Evolutionary conservation across 257 asterid species (phyloP), one percentile per base, ranked within the genome.

Genomic region (Oldenlandia corymbosa): DNA sequence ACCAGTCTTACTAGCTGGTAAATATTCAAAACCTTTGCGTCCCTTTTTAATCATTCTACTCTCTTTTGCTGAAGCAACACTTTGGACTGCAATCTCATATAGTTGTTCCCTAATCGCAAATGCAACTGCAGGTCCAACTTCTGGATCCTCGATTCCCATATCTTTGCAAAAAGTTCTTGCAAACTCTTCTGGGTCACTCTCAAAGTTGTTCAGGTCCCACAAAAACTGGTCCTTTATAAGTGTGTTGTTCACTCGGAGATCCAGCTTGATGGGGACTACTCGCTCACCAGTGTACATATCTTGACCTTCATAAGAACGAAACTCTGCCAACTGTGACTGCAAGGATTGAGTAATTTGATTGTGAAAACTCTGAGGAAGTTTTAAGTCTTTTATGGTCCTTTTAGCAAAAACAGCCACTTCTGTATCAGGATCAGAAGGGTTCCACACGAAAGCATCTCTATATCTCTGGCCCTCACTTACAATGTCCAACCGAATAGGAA

Each of bases 171-270:
- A 87, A 5, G 67, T 78, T 76, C 95, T 86, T 45, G 99, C 90
- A 79, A 90, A 93, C 81, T 90, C 99, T 83, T 93, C 97, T 48
- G 97, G 99, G 69, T 93, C 95, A 45, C 99, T 87, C 81, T 93
- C 99, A 78, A 87, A 93, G 80, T 90, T 93, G 87, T 93, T 93
- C 79, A 90, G 76, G 75, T 90, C 99, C 97, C 99, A 93, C 62
- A 87, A 71, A 76, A 90, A 85, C n/a, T 93, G 91, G 78, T 93
- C 99, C 78, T 87, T 93, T 48, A 93, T 75, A 70, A 90, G 82
- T 52, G 92, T 87, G 67, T 84, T 90, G 76, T 93, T 93, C 56
- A 93, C 94, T 49, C 88, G 97, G 69, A 93, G 88, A 77, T 93
- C 96, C 75, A 93, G 97, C 99, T 90, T 93, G 78, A 93, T 90